Percentiles rank a stretch among this genome's conserved stretches.
Evolutionary conservation across 1,284 basidiomycete species (phyloP).

Genomic region (Marasmius oreades): DNA sequence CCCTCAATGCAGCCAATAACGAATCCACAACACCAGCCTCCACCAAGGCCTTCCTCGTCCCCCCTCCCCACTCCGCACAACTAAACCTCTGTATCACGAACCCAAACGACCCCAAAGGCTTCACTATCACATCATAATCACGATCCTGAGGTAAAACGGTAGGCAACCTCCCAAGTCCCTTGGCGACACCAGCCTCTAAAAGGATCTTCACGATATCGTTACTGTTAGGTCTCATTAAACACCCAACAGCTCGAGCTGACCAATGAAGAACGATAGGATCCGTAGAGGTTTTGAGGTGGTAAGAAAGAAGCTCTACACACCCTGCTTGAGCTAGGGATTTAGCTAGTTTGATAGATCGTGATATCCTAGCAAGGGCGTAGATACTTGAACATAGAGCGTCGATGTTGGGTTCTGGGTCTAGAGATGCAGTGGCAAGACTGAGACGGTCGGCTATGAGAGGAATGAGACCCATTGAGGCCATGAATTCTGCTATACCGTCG

Average conservation of each 20-base stretch:
- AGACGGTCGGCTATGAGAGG: conserved; percentile 5
- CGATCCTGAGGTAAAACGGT: conserved; percentile 19
- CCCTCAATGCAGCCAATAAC: conserved; percentile 23
- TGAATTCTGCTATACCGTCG: conserved; percentile 21
- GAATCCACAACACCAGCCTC: conserved; percentile 22
- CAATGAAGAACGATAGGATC: conserved; percentile 21
- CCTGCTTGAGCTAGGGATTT: conserved; percentile 21
- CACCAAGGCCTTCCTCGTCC: conserved; percentile 21
- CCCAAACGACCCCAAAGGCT: conserved; percentile 21
- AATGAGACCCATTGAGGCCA: conserved; percentile 12
- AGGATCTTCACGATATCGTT: conserved; percentile 22
- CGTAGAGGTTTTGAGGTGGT: conserved; percentile 17
- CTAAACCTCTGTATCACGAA: conserved; percentile 23
- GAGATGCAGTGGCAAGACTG: not conserved
- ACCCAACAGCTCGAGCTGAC: conserved; percentile 22
- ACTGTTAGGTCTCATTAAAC: conserved; percentile 25
- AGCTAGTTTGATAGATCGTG: conserved; percentile 24
- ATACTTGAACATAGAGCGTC: conserved; percentile 17
- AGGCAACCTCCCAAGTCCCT: conserved; percentile 23
- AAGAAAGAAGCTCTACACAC: conserved; percentile 17
- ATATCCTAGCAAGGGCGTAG: conserved; percentile 22
- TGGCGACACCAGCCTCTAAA: conserved; percentile 23
- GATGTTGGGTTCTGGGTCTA: not conserved
- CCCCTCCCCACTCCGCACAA: conserved; percentile 24
- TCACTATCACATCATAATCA: not conserved